Percentiles rank a stretch among this genome's conserved stretches.
phyloP scores from a whole-genome alignment of 495 filamentous ascomycete species.

The Podospora pseudocomata region DNA sequence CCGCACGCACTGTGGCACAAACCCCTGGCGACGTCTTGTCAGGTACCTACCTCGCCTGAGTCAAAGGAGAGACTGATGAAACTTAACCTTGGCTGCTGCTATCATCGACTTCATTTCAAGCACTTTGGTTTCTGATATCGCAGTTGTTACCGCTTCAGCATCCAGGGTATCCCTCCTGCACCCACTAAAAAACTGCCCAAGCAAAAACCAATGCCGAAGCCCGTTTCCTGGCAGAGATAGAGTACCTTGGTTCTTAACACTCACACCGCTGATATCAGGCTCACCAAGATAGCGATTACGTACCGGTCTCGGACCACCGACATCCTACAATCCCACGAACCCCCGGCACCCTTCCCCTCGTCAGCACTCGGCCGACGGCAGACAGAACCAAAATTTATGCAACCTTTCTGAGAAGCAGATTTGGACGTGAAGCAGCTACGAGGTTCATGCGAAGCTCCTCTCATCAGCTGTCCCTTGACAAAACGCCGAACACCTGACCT shows the following conservation, averaged over 20 bases:
- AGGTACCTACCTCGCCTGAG: neutral
- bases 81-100: neutral
- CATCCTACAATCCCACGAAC: neutral
- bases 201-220: neutral
- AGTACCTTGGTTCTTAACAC: neutral
- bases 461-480: neutral
- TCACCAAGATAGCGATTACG: neutral
- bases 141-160: neutral
- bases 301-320: neutral
- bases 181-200: neutral
- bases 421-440: neutral
- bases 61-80: neutral
- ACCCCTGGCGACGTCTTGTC: neutral
- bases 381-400: neutral
- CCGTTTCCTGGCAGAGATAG: neutral
- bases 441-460: neutral
- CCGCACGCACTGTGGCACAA: neutral
- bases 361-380: conserved; percentile 2
- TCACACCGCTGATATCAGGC: neutral
- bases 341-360: neutral
- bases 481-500: neutral
- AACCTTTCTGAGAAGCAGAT: neutral
- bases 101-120: neutral
- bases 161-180: neutral
- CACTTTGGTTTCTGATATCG: neutral